Evolutionary conservation across 2,329 filamentous ascomycete species (phyloP), one percentile per base, ranked within the genome.

Genomic region (Colletotrichum orbiculare): DNA sequence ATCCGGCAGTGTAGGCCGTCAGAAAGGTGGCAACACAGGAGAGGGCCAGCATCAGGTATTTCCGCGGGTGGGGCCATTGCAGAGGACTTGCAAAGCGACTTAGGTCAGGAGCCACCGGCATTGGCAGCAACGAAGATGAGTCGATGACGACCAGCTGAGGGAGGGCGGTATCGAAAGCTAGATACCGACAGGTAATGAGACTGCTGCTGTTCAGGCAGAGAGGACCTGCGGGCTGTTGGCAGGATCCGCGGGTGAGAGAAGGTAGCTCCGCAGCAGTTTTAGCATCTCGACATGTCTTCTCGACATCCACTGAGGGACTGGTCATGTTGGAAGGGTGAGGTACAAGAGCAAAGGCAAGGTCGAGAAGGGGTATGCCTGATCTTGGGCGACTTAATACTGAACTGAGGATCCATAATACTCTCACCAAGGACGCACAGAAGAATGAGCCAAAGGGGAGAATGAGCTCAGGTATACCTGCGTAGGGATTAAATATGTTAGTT

Each of bases 1-100:
- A 86, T 3, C 94, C 94, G 0, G 94, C 91, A 0, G 91, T 87
- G 75, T 94, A 96, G 7, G 93, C 93, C 0, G 93, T 92, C 54
- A 94, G 78, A 17, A 88, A 84, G 0, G 93, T 96, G 1, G 92
- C 92, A 7, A 88, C 76, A 74, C 91, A 96, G 8, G 91, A 92
- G 11, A 97, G 82, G 72, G 84, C 85, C 8, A 95, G 87, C 70
- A 92, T 88, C 64, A 91, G 75, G 33, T 82, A 83, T 75, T 97
- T 97, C 65, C 89, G 87, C 49, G 80, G 81, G 60, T 79, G 73
- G 0, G 91, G 87, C 93, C 94, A 97, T 9, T 84, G 81, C 68
- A 93, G 89, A 0, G 94, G 94, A 9, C 91, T 89, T 1, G 76
- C 80, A 71, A 88, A 96, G 63, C 84, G 82, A 39, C 81, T 82